Conservation (phyloP, 345 rosid species). For the Raphanus raphanistrum region DNA sequence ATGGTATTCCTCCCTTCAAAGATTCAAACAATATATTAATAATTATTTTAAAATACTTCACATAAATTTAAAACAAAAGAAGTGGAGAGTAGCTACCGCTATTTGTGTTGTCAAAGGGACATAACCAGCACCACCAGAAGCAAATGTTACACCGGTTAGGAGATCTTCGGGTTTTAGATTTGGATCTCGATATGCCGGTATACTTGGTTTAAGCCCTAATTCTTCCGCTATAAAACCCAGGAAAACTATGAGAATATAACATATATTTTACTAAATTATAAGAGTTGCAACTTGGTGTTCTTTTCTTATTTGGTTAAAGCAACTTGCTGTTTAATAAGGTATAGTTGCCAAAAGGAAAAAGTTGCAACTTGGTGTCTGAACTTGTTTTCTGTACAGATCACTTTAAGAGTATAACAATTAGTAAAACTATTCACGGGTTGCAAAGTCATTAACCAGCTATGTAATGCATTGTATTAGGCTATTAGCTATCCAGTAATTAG, state of each 20-base stretch:
- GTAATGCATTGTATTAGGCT: background rate
- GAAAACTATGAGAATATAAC: background rate
- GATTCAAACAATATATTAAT: background rate
- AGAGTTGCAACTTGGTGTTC: background rate
- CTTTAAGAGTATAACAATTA: background rate
- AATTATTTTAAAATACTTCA: background rate
- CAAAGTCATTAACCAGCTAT: conserved; percentile 7
- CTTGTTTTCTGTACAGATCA: background rate
- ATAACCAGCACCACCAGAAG: conserved; percentile 62
- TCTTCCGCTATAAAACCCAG: conserved; percentile 41
- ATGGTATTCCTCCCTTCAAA: conserved; percentile 44
- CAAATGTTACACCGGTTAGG: conserved; percentile 67
- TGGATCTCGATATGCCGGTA: conserved; percentile 65
- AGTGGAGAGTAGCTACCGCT: conserved; percentile 35
- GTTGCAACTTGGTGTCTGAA: background rate
- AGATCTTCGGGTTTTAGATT: conserved; percentile 52
- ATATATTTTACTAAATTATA: background rate
- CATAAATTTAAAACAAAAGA: background rate
- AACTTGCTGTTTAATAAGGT: background rate
- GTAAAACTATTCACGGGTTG: background rate
- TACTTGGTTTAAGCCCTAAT: conserved; percentile 45
- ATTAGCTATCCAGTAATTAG: background rate
- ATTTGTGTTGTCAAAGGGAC: conserved; percentile 52
- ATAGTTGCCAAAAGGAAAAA: background rate
- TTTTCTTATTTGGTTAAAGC: background rate